Evolutionary conservation across 768 basidiomycete genomes (phyloP).

Genomic region (Termitomyces sp.): DNA sequence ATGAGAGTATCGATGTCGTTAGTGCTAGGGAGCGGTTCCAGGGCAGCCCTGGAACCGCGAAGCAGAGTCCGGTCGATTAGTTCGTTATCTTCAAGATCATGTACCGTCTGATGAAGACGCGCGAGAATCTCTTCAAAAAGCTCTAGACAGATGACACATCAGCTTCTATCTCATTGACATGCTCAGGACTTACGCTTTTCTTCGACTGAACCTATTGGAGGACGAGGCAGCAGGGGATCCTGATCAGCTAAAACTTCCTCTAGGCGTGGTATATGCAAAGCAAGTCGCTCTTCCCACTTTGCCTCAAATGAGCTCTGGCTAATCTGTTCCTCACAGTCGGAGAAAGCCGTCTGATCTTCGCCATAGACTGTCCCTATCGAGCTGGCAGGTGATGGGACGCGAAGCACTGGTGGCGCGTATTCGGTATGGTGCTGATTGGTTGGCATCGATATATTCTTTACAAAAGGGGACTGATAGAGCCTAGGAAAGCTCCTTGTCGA

Average conservation of each 20-base stretch:
- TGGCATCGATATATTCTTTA: conserved; percentile 11
- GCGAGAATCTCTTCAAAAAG: conserved; percentile 30
- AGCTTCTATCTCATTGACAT: background rate
- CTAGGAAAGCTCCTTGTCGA: background rate
- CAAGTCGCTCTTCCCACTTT: conserved; percentile 36
- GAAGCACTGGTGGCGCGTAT: conserved; percentile 42
- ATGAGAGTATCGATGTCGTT: conserved; percentile 44
- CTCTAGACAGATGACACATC: conserved; percentile 12
- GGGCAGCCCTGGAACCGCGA: conserved; percentile 38
- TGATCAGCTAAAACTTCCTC: conserved; percentile 36
- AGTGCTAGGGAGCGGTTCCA: conserved; percentile 36
- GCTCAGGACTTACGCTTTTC: conserved; percentile 27
- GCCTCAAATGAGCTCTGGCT: conserved; percentile 32
- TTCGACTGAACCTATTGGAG: conserved; percentile 20
- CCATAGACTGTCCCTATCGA: conserved; percentile 43
- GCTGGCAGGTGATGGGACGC: conserved; percentile 45
- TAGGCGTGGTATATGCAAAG: conserved; percentile 25
- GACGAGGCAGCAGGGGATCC: conserved; percentile 31
- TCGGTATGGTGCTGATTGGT: conserved; percentile 30
- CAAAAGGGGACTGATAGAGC: background rate
- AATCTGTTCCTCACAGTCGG: conserved; percentile 36
- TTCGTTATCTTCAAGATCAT: conserved; percentile 40
- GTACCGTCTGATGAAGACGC: conserved; percentile 30
- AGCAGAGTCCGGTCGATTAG: conserved; percentile 41
- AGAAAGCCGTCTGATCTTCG: conserved; percentile 38